Conservation (phyloP, 2,329 filamentous ascomycete species). For the Monilinia fructicola region DNA sequence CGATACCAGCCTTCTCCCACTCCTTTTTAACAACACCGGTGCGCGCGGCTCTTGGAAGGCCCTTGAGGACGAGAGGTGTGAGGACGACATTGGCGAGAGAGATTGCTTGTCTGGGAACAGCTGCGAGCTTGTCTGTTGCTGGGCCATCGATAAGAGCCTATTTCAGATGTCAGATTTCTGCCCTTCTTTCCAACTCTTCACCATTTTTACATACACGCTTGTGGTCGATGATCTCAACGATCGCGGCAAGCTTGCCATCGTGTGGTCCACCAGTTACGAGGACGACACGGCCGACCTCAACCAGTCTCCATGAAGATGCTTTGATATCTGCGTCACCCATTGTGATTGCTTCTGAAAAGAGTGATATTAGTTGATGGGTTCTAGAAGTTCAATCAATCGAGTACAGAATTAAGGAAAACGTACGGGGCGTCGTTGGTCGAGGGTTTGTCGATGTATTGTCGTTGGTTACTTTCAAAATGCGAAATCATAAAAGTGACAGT, state of each 20-base stretch:
- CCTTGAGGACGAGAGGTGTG: constrained; percentile 83
- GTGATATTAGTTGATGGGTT: constrained; percentile 24
- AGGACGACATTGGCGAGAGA: constrained; percentile 81
- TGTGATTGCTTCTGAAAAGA: constrained; percentile 57
- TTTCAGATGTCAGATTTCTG: constrained; percentile 37
- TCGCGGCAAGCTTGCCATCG: constrained; percentile 83
- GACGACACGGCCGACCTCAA: constrained; percentile 94
- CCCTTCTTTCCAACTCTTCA: constrained; percentile 19
- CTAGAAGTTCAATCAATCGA: constrained; percentile 8
- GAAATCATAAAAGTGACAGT: constrained; percentile 21
- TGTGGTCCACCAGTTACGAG: constrained; percentile 79
- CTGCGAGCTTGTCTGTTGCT: constrained; percentile 73
- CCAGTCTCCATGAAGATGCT: constrained; percentile 86
- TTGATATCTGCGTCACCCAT: constrained; percentile 83
- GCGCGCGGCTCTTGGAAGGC: constrained; percentile 82
- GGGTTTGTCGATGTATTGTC: constrained; percentile 35
- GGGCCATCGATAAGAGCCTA: constrained; percentile 97
- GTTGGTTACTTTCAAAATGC: constrained; percentile 22
- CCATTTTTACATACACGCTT: constrained; percentile 81
- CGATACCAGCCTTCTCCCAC: constrained; percentile 90
- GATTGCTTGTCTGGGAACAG: constrained; percentile 83
- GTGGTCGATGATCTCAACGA: constrained; percentile 99
- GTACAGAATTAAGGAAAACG: constrained; percentile 31
- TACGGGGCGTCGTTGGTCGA: constrained; percentile 39
- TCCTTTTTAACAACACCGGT: constrained; percentile 78